A percentile compares a stretch with the other conserved stretches of the same genome.
Evolutionary conservation across 2,329 filamentous ascomycete genomes (phyloP).

Genomic region (Beauveria scarabaeidicola): DNA sequence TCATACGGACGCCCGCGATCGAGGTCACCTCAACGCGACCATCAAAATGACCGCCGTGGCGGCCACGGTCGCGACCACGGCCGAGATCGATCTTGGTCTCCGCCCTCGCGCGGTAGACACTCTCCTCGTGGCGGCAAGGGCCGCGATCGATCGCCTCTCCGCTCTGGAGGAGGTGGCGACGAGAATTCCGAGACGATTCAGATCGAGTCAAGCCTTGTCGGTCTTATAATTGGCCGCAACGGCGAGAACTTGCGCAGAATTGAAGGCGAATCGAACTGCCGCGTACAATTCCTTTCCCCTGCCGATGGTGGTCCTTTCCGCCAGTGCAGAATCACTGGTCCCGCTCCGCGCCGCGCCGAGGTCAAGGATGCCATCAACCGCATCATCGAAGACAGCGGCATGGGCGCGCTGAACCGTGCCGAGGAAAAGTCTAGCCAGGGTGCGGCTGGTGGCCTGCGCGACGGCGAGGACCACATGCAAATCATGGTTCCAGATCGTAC

Average conservation of each 20-base stretch:
- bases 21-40: conserved; percentile 64
- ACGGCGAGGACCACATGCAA: conserved; percentile 78
- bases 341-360: conserved; percentile 59
- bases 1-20: conserved; percentile 62
- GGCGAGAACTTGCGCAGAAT: conserved; percentile 83
- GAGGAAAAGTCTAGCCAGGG: conserved; percentile 32
- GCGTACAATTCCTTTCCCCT: conserved; percentile 80
- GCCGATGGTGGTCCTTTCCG: conserved; percentile 65
- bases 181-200: conserved; percentile 75
- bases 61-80: conserved; percentile 43
- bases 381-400: conserved; percentile 71
- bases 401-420: conserved; percentile 39
- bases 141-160: conserved; percentile 51
- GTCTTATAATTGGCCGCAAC: conserved; percentile 82
- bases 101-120: conserved; percentile 48
- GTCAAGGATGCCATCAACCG: conserved; percentile 77
- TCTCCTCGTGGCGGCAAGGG: conserved; percentile 49
- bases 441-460: conserved; percentile 45
- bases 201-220: conserved; percentile 80
- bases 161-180: conserved; percentile 39
- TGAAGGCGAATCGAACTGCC: conserved; percentile 71
- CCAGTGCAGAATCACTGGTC: conserved; percentile 79
- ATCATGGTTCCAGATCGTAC: conserved; percentile 94
- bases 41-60: conserved; percentile 71
- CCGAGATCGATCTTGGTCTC: conserved; percentile 54